Evolutionary conservation across 148 eudicot species (phyloP).

Genomic region (Amaranthus cruentus): DNA sequence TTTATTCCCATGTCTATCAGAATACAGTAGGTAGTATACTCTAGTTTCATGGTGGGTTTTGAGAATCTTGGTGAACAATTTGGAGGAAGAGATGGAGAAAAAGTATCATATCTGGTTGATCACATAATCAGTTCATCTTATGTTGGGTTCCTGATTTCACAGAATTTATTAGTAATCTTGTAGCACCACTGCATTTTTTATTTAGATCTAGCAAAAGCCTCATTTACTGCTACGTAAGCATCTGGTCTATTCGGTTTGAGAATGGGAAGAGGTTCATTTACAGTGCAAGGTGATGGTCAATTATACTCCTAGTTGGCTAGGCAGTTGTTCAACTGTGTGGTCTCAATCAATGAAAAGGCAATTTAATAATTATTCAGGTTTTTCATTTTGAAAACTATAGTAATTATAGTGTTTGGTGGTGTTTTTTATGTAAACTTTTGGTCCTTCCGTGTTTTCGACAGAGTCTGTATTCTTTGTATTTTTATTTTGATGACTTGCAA

Average conservation of each 20-base stretch:
- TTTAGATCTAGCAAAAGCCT: neutral
- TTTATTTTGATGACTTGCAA: neutral
- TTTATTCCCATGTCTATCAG: neutral
- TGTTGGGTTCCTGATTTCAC: too few relatives aligned
- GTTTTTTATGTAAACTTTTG: neutral
- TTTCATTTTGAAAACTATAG: neutral
- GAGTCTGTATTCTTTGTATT: neutral
- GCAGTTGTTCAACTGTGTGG: neutral
- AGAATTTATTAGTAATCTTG: neutral
- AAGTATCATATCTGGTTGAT: too few relatives aligned
- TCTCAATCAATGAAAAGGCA: neutral
- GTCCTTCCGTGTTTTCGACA: neutral
- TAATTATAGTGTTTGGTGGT: neutral
- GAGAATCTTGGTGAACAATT: too few relatives aligned
- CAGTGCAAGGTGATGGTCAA: neutral
- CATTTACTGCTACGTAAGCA: neutral
- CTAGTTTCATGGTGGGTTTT: too few relatives aligned
- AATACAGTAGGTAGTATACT: too few relatives aligned
- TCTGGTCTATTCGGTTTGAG: neutral
- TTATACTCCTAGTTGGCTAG: neutral
- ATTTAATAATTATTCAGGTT: neutral
- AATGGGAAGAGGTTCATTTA: neutral
- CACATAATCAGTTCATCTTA: too few relatives aligned
- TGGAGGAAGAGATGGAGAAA: too few relatives aligned
- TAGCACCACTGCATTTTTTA: neutral